A percentile compares a stretch with the other conserved stretches of the same genome.
phyloP scores from a whole-genome alignment of 73 alveolate genomes.

The Paramecium bursaria region DNA sequence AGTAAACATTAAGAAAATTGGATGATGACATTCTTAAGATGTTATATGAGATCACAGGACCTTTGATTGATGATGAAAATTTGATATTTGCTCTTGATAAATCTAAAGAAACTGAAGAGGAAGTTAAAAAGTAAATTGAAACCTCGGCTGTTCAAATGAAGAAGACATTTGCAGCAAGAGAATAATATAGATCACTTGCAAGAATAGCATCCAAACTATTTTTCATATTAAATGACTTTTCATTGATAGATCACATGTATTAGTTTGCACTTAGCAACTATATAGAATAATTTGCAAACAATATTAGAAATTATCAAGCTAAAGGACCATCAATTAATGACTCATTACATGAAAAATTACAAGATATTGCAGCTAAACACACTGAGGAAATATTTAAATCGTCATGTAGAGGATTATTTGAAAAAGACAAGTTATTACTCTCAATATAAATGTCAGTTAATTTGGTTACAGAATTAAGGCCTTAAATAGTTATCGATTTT shows the following conservation, averaged over 20 bases:
- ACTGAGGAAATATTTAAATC: slow-evolving; percentile 90
- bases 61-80: slow-evolving; percentile 88
- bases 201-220: slow-evolving; percentile 92
- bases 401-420: slow-evolving; percentile 99
- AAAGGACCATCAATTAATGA: slow-evolving; percentile 71
- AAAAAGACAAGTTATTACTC: slow-evolving; percentile 97
- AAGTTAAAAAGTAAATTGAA: slow-evolving; percentile 87
- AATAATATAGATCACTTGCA: slow-evolving; percentile 87
- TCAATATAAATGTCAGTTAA: slow-evolving; percentile 97
- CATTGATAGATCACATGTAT: slow-evolving; percentile 97
- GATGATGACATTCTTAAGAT: slow-evolving; percentile 90
- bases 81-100: slow-evolving; percentile 86
- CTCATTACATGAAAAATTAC: slow-evolving; percentile 59
- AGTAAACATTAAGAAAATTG: slow-evolving; percentile 86
- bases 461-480: slow-evolving; percentile 79
- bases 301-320: slow-evolving; percentile 49
- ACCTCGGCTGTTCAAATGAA: slow-evolving; percentile 90
- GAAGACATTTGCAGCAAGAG: slow-evolving; percentile 90
- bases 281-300: slow-evolving; percentile 63
- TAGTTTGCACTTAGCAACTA: slow-evolving; percentile 93
- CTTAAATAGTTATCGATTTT: slow-evolving; percentile 87
- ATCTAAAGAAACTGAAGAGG: slow-evolving; percentile 88
- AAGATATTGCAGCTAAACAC: slow-evolving; percentile 78
- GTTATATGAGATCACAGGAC: slow-evolving; percentile 90
- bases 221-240: slow-evolving; percentile 94